Conservation (phyloP, 129 eudicot species). For the Oenanthe sinensis region DNA sequence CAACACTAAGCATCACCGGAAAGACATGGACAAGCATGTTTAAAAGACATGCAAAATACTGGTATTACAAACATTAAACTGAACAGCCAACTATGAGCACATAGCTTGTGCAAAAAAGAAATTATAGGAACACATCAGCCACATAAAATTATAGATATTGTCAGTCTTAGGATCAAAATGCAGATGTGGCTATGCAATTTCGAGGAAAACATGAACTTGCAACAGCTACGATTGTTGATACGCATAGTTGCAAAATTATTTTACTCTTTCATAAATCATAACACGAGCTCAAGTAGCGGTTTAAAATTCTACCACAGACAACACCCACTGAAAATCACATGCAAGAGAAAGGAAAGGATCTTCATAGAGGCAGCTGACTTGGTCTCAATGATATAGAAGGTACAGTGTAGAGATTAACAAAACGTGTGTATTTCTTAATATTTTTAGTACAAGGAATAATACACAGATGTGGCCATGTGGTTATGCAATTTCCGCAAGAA, state of each 20-base stretch:
- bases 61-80: neutral
- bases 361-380: neutral
- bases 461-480: neutral
- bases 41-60: constrained; percentile 10
- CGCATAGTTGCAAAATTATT: neutral
- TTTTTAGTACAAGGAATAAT: neutral
- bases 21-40: constrained; percentile 10
- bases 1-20: constrained; percentile 10
- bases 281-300: neutral
- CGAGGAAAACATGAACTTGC: neutral
- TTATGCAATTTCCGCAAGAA: neutral
- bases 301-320: neutral
- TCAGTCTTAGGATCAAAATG: neutral
- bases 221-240: neutral
- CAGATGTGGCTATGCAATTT: neutral
- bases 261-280: no score
- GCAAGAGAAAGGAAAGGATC: neutral
- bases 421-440: neutral
- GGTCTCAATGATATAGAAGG: neutral
- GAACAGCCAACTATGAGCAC: neutral
- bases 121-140: no score
- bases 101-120: neutral
- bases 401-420: neutral
- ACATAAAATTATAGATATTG: no score
- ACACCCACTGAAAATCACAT: neutral